Conservation (phyloP, 2,329 filamentous ascomycete species). For the Parastagonospora avenae region DNA sequence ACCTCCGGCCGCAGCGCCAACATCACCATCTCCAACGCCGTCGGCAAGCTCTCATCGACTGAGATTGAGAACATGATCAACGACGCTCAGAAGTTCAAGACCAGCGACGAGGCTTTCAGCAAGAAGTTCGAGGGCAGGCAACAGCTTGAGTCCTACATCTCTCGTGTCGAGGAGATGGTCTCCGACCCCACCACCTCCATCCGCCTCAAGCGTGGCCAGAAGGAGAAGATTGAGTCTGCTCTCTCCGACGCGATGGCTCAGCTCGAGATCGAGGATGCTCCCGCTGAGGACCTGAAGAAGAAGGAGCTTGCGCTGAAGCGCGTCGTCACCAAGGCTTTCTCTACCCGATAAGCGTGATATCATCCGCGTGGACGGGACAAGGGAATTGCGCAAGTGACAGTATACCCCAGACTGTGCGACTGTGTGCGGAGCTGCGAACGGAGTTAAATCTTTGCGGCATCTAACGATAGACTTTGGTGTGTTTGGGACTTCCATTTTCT, state of each 20-base stretch:
- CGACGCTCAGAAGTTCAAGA: slow-evolving; percentile 99
- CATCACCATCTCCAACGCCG: slow-evolving; percentile 99
- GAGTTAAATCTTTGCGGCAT: slow-evolving; percentile 40
- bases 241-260: slow-evolving; percentile 97
- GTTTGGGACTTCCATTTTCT: slow-evolving; percentile 35
- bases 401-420: slow-evolving; percentile 33
- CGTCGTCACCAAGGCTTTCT: slow-evolving; percentile 97
- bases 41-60: slow-evolving; percentile 90
- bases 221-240: slow-evolving; percentile 98
- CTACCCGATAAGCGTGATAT: slow-evolving; percentile 69
- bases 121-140: slow-evolving; percentile 99
- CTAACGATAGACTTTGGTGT: slow-evolving; percentile 43
- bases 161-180: slow-evolving; percentile 97
- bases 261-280: slow-evolving; percentile 92
- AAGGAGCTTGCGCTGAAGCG: slow-evolving; percentile 98
- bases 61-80: slow-evolving; percentile 99
- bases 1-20: slow-evolving; percentile 96
- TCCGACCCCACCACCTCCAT: slow-evolving; percentile 94
- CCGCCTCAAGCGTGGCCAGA: slow-evolving; percentile 98
- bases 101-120: slow-evolving; percentile 95
- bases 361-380: slow-evolving; percentile 19
- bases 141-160: slow-evolving; percentile 98
- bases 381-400: slow-evolving; percentile 32
- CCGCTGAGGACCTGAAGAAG: slow-evolving; percentile 97
- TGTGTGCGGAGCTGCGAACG: slow-evolving; percentile 27